These are phyloP conservation scores for Saccharomyces mikatae DNA, from an alignment of 805 yeast genomes.

Conservation along the genomic window DNA sequence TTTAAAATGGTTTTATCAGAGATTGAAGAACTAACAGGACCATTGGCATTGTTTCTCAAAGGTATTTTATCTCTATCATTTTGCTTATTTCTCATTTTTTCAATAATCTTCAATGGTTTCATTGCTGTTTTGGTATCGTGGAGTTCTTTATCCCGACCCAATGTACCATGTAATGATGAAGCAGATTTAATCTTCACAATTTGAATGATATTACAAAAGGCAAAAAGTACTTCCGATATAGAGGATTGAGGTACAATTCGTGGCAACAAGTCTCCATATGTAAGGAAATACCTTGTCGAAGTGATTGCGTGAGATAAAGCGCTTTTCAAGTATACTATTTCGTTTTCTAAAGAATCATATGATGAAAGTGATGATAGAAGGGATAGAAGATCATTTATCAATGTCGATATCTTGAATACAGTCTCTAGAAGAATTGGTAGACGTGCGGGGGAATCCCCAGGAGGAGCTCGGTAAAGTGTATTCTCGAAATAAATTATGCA, in stretches of 20 bases:
- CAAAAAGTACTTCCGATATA: slow-evolving; percentile 59
- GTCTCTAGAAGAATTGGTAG: neutral
- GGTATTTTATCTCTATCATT: slow-evolving; percentile 4
- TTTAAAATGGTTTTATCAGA: neutral
- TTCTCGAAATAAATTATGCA: neutral
- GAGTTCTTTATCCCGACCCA: neutral
- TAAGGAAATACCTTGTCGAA: slow-evolving; percentile 62
- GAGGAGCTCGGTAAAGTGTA: neutral
- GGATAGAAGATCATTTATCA: neutral
- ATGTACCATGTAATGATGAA: neutral
- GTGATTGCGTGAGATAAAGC: slow-evolving; percentile 69
- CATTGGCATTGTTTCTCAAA: neutral
- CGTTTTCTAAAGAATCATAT: neutral
- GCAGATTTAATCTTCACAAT: slow-evolving; percentile 3
- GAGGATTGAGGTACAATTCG: slow-evolving; percentile 64
- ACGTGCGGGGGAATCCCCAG: neutral
- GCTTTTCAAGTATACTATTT: slow-evolving; percentile 37
- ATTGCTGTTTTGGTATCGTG: slow-evolving; percentile 36
- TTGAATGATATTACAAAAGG: slow-evolving; percentile 52
- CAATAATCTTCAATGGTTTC: slow-evolving; percentile 62
- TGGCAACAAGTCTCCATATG: slow-evolving; percentile 59
- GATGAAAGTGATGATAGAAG: neutral
- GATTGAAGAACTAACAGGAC: neutral
- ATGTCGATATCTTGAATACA: neutral
- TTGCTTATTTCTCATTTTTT: slow-evolving; percentile 32